A percentile compares a stretch with the other conserved stretches of the same genome.
These are phyloP conservation scores for Salinomyces thailandicus DNA, from an alignment of 2,329 filamentous ascomycete genomes.

Conservation along the genomic window DNA sequence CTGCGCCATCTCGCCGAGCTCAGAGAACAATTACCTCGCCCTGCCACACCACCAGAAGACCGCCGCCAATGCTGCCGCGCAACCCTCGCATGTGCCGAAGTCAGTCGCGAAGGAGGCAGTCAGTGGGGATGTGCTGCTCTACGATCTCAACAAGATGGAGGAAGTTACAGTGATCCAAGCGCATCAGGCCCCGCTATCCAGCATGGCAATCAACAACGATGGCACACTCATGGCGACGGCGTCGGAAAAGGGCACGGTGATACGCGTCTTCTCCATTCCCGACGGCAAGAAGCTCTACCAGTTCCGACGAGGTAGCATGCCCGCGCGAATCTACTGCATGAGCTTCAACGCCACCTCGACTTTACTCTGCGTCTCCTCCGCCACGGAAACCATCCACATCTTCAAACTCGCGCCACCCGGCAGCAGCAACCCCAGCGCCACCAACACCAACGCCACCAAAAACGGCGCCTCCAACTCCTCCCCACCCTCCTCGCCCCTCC, in stretches of 20 bases:
- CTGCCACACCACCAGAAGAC: slow-evolving; percentile 70
- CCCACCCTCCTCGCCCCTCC: slow-evolving; percentile 16
- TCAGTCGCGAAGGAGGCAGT: slow-evolving; percentile 59
- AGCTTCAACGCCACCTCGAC: slow-evolving; percentile 94
- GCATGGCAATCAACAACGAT: slow-evolving; percentile 83
- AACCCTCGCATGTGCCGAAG: slow-evolving; percentile 76
- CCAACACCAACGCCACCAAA: too few relatives aligned
- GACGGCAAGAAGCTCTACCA: slow-evolving; percentile 89
- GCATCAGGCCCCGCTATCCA: slow-evolving; percentile 82
- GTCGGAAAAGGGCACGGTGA: slow-evolving; percentile 95
- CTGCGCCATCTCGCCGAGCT: slow-evolving; percentile 84
- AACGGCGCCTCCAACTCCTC: slow-evolving; percentile 18
- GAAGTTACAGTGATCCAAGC: slow-evolving; percentile 93
- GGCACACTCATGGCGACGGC: slow-evolving; percentile 87
- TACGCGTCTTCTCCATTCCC: slow-evolving; percentile 88
- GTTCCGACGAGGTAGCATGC: slow-evolving; percentile 90
- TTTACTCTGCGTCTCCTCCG: slow-evolving; percentile 87
- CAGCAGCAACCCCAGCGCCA: slow-evolving; percentile 17
- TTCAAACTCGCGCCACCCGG: slow-evolving; percentile 60
- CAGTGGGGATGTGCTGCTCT: slow-evolving; percentile 84
- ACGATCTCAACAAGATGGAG: slow-evolving; percentile 79
- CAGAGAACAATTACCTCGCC: slow-evolving; percentile 89
- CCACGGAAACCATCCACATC: slow-evolving; percentile 91
- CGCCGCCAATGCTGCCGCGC: slow-evolving; percentile 25
- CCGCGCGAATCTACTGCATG: slow-evolving; percentile 95